phyloP scores from a whole-genome alignment of 345 rosid genomes.

The Citrus unshiu region DNA sequence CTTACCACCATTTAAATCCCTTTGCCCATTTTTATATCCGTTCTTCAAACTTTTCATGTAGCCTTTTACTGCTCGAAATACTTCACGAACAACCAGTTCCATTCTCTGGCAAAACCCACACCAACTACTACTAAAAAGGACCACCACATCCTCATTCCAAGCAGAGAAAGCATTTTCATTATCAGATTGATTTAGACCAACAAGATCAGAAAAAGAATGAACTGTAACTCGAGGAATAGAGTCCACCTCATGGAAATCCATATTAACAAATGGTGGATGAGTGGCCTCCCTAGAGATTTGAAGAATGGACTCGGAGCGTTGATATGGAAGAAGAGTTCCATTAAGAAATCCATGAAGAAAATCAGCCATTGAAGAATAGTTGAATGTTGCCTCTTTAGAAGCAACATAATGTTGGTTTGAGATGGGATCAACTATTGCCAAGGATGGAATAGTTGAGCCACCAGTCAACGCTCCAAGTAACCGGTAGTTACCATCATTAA shows the following conservation, averaged over 20 bases:
- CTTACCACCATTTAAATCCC: constrained; percentile 40
- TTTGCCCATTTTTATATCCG: constrained; percentile 36
- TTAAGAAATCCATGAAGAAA: constrained; percentile 60
- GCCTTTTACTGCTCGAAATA: constrained; percentile 59
- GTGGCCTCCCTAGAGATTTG: constrained; percentile 42
- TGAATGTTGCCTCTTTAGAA: constrained; percentile 33
- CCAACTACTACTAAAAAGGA: constrained; percentile 81
- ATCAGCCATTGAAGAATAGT: constrained; percentile 39
- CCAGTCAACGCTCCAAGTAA: constrained; percentile 67
- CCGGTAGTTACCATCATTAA: constrained; percentile 69
- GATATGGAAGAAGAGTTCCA: constrained; percentile 64
- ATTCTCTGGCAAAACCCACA: constrained; percentile 97
- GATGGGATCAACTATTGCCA: constrained; percentile 66
- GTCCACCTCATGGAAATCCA: constrained; percentile 76
- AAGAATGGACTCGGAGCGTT: constrained; percentile 45
- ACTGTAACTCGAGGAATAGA: constrained; percentile 66
- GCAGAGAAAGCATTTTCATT: constrained; percentile 31
- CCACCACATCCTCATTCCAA: constrained; percentile 73
- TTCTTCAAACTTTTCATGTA: constrained; percentile 37
- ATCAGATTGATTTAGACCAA: constrained; percentile 52
- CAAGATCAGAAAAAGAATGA: constrained; percentile 49
- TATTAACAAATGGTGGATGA: constrained; percentile 75
- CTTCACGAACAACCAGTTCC: constrained; percentile 87
- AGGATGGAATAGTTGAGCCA: constrained; percentile 65
- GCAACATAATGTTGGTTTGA: constrained; percentile 64